Conservation (phyloP, 352 stramenopile genomes). For the Elongisporangium anandrum region DNA sequence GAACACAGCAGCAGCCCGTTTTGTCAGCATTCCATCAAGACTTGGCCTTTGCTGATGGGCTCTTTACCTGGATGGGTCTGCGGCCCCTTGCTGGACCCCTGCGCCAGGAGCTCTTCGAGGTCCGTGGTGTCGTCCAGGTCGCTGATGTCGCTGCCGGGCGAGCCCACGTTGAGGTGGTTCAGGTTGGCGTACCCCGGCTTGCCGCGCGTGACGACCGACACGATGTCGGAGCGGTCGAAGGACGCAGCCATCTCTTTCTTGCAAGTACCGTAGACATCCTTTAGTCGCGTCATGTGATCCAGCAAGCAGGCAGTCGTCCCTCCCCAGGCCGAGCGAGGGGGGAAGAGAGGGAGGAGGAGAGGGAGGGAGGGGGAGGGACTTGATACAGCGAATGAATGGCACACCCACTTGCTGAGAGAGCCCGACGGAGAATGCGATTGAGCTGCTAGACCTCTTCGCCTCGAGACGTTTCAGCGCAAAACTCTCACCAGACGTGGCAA, state of each 20-base stretch:
- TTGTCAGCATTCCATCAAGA: background rate
- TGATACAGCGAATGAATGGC: background rate
- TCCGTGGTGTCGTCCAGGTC: slow-evolving; percentile 77
- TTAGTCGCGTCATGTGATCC: slow-evolving; percentile 48
- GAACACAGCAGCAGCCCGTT: background rate
- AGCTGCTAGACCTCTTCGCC: background rate
- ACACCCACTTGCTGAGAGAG: background rate
- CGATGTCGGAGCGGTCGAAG: slow-evolving; percentile 62
- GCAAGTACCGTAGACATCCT: slow-evolving; percentile 73
- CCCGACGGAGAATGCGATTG: background rate
- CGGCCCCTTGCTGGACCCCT: slow-evolving; percentile 64
- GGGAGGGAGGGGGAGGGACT: background rate
- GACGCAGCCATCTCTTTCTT: slow-evolving; percentile 79
- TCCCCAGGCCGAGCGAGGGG: background rate
- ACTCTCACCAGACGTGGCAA: background rate
- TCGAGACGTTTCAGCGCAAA: background rate
- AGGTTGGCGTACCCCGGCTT: slow-evolving; percentile 81
- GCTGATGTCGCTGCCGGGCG: slow-evolving; percentile 69
- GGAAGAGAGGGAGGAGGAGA: background rate
- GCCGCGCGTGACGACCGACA: slow-evolving; percentile 57
- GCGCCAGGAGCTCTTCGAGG: slow-evolving; percentile 72
- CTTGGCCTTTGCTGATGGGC: background rate
- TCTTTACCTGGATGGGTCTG: slow-evolving; percentile 60
- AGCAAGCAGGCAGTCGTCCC: slow-evolving; percentile 10
- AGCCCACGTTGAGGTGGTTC: slow-evolving; percentile 77